Evolutionary conservation across 768 basidiomycete species (phyloP).

Genomic region (Mycena epipterygia): DNA sequence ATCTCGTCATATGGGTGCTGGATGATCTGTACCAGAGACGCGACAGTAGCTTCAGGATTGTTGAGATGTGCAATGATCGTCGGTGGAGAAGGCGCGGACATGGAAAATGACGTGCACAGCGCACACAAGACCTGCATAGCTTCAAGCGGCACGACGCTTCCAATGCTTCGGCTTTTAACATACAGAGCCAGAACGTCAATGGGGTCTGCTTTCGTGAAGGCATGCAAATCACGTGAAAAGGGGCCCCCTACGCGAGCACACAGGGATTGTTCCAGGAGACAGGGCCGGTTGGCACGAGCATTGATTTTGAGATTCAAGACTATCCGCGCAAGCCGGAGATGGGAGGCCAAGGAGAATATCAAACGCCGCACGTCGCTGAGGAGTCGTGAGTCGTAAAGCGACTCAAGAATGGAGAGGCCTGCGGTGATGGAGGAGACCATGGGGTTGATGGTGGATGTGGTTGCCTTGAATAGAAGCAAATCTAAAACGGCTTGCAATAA

Average conservation of each 20-base stretch:
- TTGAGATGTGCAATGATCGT: conserved; percentile 85
- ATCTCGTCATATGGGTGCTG: conserved; percentile 87
- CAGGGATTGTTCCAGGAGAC: conserved; percentile 82
- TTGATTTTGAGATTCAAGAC: conserved; percentile 76
- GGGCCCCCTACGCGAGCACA: conserved; percentile 73
- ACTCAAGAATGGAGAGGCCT: conserved; percentile 69
- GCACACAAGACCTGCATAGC: conserved; percentile 77
- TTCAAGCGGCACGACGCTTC: conserved; percentile 71
- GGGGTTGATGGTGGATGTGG: conserved; percentile 85
- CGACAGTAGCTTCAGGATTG: conserved; percentile 79
- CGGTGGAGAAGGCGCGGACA: conserved; percentile 70
- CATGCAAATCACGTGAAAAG: conserved; percentile 57
- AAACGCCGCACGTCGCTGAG: conserved; percentile 78
- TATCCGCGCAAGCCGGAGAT: conserved; percentile 71
- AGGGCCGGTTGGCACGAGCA: conserved; percentile 59
- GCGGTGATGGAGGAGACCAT: conserved; percentile 78
- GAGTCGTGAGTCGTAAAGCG: conserved; percentile 73
- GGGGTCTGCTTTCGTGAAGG: conserved; percentile 69
- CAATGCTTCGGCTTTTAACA: conserved; percentile 75
- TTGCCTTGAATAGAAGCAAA: conserved; percentile 79
- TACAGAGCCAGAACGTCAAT: conserved; percentile 82
- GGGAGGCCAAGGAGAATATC: conserved; percentile 76
- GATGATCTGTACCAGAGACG: conserved; percentile 77
- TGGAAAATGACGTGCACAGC: conserved; percentile 75
- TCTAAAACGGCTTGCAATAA: conserved; percentile 78